A percentile compares a stretch with the other conserved stretches of the same genome.
These are phyloP conservation scores for Puccinia hordei DNA, from an alignment of 1,284 basidiomycete species.

Conservation along the genomic window DNA sequence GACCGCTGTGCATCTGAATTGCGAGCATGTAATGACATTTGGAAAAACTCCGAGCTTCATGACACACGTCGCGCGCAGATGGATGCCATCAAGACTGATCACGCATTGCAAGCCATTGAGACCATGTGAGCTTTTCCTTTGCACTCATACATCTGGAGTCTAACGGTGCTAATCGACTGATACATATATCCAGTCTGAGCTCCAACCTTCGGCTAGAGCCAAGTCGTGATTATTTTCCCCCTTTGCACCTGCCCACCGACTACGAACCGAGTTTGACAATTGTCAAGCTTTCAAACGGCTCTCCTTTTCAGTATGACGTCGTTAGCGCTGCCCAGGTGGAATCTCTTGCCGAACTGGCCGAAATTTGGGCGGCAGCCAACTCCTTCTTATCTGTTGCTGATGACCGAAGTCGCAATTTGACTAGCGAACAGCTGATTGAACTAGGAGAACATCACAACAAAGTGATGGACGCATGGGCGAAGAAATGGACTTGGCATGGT, in stretches of 20 bases:
- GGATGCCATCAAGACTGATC: constrained; percentile 41
- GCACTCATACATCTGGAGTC: neutral
- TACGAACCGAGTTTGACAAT: constrained; percentile 11
- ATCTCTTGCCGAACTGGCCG: constrained; percentile 40
- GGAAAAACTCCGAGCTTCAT: constrained; percentile 27
- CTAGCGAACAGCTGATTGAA: constrained; percentile 22
- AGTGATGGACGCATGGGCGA: constrained; percentile 42
- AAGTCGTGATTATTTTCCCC: constrained; percentile 31
- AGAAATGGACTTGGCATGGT: constrained; percentile 52
- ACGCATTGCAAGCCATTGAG: constrained; percentile 25
- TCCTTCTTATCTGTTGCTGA: constrained; percentile 29
- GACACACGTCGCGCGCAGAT: constrained; percentile 34
- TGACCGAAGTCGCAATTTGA: constrained; percentile 32
- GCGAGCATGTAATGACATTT: neutral
- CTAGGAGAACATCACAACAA: constrained; percentile 43
- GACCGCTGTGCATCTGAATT: constrained; percentile 21
- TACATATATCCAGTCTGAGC: constrained; percentile 30
- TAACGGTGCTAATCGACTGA: neutral
- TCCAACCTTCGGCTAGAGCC: constrained; percentile 41
- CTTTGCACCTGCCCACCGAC: neutral
- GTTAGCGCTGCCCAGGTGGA: constrained; percentile 46
- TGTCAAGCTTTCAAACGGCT: constrained; percentile 43
- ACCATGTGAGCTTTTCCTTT: constrained; percentile 31
- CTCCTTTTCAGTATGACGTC: constrained; percentile 47
- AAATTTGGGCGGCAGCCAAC: constrained; percentile 32